phyloP scores from a whole-genome alignment of 805 yeast genomes.

The Maudiozyma bulderi region DNA sequence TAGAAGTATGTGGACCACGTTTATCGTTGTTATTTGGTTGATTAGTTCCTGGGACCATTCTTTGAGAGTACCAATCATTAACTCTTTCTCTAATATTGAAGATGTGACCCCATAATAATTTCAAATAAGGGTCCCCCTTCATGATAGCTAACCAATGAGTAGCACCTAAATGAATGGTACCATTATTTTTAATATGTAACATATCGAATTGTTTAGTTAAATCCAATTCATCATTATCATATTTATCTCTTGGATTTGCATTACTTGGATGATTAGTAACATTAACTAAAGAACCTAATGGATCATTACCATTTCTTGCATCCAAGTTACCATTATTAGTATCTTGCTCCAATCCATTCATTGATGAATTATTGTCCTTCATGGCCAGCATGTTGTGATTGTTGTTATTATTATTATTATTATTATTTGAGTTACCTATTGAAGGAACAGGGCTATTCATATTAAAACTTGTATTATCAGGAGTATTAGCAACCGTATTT shows the following conservation, averaged over 20 bases:
- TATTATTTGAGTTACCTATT: neutral
- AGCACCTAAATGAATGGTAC: slow-evolving; percentile 39
- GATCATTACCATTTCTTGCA: slow-evolving; percentile 1
- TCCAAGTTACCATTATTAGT: slow-evolving; percentile 3
- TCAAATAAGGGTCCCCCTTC: slow-evolving; percentile 48
- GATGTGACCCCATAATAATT: slow-evolving; percentile 44
- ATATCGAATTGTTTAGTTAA: slow-evolving; percentile 36
- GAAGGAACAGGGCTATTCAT: neutral
- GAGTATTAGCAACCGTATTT: slow-evolving; percentile 11
- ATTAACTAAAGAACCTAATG: neutral
- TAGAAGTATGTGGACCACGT: slow-evolving; percentile 1
- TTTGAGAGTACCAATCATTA: slow-evolving; percentile 27
- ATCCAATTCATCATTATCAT: slow-evolving; percentile 30
- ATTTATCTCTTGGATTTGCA: slow-evolving; percentile 8
- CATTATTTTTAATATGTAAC: slow-evolving; percentile 35
- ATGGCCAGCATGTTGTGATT: neutral
- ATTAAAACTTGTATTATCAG: slow-evolving; percentile 7
- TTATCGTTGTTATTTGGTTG: neutral
- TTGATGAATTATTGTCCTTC: neutral
- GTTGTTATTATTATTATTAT: neutral
- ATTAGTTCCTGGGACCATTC: slow-evolving; percentile 3
- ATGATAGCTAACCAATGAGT: slow-evolving; percentile 52
- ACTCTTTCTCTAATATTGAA: slow-evolving; percentile 34
- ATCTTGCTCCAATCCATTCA: neutral
- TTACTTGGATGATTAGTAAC: neutral